Evolutionary conservation across 352 stramenopile genomes (phyloP).

Genomic region (Bremia lactucae): DNA sequence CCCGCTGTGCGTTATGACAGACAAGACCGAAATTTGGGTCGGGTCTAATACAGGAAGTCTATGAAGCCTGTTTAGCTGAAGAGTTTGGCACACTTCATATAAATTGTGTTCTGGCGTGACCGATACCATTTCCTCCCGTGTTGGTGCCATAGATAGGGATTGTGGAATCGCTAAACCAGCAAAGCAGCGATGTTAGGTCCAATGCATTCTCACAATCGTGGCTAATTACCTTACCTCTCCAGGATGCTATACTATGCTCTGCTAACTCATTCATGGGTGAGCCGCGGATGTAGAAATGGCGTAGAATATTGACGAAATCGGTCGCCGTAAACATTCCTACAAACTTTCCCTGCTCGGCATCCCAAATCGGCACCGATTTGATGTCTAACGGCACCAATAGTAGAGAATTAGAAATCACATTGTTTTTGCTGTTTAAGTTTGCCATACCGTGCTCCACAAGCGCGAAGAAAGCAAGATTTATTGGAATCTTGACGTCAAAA

Average conservation of each 20-base stretch:
- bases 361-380: slow-evolving; percentile 95
- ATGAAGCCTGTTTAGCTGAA: slow-evolving; percentile 83
- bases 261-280: slow-evolving; percentile 83
- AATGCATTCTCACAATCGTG: too few relatives aligned
- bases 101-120: slow-evolving; percentile 85
- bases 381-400: slow-evolving; percentile 74
- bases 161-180: slow-evolving; percentile 73
- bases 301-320: slow-evolving; percentile 97
- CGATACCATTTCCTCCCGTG: slow-evolving; percentile 59
- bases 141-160: slow-evolving; percentile 60
- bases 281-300: slow-evolving; percentile 89
- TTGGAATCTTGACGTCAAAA: slow-evolving; percentile 98
- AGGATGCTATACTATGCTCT: slow-evolving; percentile 80
- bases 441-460: slow-evolving; percentile 94
- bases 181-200: background rate
- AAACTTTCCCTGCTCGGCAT: slow-evolving; percentile 90
- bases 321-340: slow-evolving; percentile 96
- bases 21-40: slow-evolving; percentile 88
- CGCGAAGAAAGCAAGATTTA: slow-evolving; percentile 98
- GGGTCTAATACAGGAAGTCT: slow-evolving; percentile 92
- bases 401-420: background rate
- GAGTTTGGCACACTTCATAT: slow-evolving; percentile 83
- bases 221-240: slow-evolving; percentile 39
- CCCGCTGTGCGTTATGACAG: slow-evolving; percentile 88
- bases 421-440: background rate